Evolutionary conservation across 1,284 basidiomycete genomes (phyloP).

Genomic region (Pulchroboletus neoregius): DNA sequence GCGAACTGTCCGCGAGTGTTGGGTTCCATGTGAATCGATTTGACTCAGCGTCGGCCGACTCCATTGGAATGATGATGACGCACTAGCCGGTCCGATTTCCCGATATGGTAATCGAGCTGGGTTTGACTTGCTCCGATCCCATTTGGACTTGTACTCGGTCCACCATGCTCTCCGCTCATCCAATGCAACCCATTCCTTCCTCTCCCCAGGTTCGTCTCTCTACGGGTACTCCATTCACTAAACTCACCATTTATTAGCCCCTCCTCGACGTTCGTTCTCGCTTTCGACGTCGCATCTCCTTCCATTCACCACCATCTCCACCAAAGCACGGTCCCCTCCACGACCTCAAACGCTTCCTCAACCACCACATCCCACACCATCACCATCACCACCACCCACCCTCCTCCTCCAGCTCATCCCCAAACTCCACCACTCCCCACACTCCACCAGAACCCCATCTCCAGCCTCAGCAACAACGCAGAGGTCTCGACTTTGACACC

Average conservation of each 20-base stretch:
- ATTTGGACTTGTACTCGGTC: background rate
- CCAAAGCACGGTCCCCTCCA: slow-evolving; percentile 67
- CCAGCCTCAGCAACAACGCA: slow-evolving; percentile 34
- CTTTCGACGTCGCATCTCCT: slow-evolving; percentile 26
- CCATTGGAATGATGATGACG: slow-evolving; percentile 7
- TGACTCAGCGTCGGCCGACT: slow-evolving; percentile 2
- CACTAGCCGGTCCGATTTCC: slow-evolving; percentile 13
- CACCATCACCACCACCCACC: slow-evolving; percentile 22
- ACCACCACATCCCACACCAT: slow-evolving; percentile 76
- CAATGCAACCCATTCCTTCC: slow-evolving; percentile 35
- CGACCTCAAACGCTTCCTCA: slow-evolving; percentile 89
- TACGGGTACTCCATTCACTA: no score
- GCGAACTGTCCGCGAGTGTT: no score
- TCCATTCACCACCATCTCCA: slow-evolving; percentile 19
- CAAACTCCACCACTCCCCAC: slow-evolving; percentile 27
- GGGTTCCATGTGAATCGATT: background rate
- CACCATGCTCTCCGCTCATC: slow-evolving; percentile 43
- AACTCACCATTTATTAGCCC: no score
- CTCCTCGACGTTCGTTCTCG: slow-evolving; percentile 7
- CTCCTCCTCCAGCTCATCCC: slow-evolving; percentile 23
- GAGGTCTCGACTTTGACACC: slow-evolving; percentile 39
- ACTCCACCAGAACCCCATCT: slow-evolving; percentile 38
- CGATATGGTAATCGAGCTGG: slow-evolving; percentile 15
- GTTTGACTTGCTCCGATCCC: background rate
- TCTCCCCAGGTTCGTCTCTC: no score